These are phyloP conservation scores for Miscanthus lutarioriparius DNA, from an alignment of 176 grass and related monocot species.

Conservation along the genomic window DNA sequence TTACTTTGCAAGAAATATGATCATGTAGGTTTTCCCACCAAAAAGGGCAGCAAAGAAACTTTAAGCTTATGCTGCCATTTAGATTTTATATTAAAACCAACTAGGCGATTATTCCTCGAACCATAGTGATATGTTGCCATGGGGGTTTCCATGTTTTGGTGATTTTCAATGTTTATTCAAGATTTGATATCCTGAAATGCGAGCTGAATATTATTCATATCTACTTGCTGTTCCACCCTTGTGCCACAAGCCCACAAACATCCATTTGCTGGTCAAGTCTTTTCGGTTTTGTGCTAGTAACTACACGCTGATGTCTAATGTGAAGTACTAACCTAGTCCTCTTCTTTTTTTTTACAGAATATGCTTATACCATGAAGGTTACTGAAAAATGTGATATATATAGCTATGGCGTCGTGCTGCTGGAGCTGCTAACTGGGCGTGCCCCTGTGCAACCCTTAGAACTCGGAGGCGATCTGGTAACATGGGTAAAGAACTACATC, in stretches of 20 bases:
- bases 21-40: not conserved
- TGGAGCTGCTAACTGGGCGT: slow-evolving; percentile 90
- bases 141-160: not conserved
- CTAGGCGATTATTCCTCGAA: not conserved
- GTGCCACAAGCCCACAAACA: not conserved
- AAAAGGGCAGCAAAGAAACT: not conserved
- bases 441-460: slow-evolving; percentile 90
- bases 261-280: not conserved
- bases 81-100: slow-evolving; percentile 4
- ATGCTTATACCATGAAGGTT: slow-evolving; percentile 99
- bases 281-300: not conserved
- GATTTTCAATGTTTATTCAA: not conserved
- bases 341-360: slow-evolving; percentile 60
- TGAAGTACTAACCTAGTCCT: slow-evolving; percentile 20
- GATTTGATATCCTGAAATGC: not conserved
- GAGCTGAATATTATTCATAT: not conserved
- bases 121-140: not conserved
- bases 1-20: not conserved
- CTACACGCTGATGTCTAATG: not conserved
- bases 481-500: slow-evolving; percentile 89
- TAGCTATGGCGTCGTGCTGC: slow-evolving; percentile 87
- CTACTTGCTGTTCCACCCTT: not conserved
- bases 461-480: slow-evolving; percentile 89
- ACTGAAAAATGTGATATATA: slow-evolving; percentile 96
- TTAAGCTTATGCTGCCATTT: not conserved